These are phyloP conservation scores for Populus simonii DNA, from an alignment of 345 rosid species.

Conservation along the genomic window DNA sequence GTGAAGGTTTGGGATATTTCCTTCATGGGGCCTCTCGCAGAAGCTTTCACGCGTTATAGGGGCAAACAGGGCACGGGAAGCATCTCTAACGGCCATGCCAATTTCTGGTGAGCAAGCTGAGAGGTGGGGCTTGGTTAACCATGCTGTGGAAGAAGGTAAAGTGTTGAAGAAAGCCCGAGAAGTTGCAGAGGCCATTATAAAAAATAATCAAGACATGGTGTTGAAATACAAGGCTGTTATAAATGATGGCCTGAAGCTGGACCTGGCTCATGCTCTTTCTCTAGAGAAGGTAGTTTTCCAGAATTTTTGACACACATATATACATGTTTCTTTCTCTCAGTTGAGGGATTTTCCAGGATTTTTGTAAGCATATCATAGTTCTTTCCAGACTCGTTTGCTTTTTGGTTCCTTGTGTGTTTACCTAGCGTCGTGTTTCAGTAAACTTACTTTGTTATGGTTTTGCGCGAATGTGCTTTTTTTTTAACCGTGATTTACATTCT, in stretches of 20 bases:
- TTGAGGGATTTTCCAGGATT: background rate
- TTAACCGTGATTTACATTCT: background rate
- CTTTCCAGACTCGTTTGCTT: background rate
- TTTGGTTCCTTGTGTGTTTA: background rate
- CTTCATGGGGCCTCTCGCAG: slow-evolving; percentile 97
- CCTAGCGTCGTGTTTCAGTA: background rate
- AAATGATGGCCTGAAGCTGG: slow-evolving; percentile 75
- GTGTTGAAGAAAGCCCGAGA: slow-evolving; percentile 58
- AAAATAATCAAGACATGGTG: slow-evolving; percentile 72
- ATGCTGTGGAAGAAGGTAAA: slow-evolving; percentile 71
- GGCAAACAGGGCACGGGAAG: slow-evolving; percentile 77
- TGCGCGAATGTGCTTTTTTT: background rate
- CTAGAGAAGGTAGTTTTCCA: slow-evolving; percentile 65
- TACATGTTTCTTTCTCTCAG: background rate
- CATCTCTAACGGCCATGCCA: slow-evolving; percentile 59
- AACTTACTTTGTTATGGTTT: background rate
- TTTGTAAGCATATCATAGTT: background rate
- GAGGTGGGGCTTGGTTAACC: slow-evolving; percentile 78
- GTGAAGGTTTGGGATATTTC: slow-evolving; percentile 84
- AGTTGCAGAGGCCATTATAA: slow-evolving; percentile 64
- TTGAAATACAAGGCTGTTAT: slow-evolving; percentile 69
- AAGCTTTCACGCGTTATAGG: slow-evolving; percentile 79
- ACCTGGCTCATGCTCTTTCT: slow-evolving; percentile 66
- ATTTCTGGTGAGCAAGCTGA: slow-evolving; percentile 79
- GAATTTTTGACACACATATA: too few relatives aligned